Conservation (phyloP, 768 basidiomycete species). For the Rhodotorula sphaerocarpa region DNA sequence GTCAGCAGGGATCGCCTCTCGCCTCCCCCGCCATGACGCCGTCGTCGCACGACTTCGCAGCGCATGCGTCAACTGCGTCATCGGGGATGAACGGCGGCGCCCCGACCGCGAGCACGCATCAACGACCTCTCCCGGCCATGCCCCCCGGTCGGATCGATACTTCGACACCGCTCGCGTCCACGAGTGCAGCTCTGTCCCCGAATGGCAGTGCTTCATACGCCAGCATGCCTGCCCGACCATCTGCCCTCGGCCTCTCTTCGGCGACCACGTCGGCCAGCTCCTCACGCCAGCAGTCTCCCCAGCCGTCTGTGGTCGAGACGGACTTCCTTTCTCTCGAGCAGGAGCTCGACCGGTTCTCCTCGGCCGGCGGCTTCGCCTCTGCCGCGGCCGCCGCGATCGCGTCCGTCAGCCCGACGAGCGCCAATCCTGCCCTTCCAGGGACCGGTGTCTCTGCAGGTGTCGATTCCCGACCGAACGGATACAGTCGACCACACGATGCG, state of each 20-base stretch:
- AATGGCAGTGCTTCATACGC: neutral
- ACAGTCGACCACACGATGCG: neutral
- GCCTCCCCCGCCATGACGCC: conserved; percentile 5
- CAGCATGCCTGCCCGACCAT: neutral
- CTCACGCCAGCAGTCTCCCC: neutral
- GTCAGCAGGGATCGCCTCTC: conserved; percentile 15
- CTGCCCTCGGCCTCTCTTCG: neutral
- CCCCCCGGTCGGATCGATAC: neutral
- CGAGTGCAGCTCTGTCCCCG: neutral
- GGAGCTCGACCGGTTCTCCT: conserved; percentile 33
- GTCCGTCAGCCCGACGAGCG: conserved; percentile 10
- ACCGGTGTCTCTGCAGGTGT: neutral
- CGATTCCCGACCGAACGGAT: too few species aligned
- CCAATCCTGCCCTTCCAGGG: neutral
- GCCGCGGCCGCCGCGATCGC: conserved; percentile 34
- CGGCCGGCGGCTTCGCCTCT: conserved; percentile 28
- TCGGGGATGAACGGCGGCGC: too few species aligned
- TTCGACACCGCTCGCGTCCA: neutral
- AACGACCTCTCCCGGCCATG: conserved; percentile 19
- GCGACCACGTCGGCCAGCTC: neutral
- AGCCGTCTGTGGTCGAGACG: conserved; percentile 16
- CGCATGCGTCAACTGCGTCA: neutral
- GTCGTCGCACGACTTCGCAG: neutral
- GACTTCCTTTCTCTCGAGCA: conserved; percentile 34
- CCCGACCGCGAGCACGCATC: neutral